phyloP scores from a whole-genome alignment of 345 rosid species.

The Eucalyptus pauciflora region DNA sequence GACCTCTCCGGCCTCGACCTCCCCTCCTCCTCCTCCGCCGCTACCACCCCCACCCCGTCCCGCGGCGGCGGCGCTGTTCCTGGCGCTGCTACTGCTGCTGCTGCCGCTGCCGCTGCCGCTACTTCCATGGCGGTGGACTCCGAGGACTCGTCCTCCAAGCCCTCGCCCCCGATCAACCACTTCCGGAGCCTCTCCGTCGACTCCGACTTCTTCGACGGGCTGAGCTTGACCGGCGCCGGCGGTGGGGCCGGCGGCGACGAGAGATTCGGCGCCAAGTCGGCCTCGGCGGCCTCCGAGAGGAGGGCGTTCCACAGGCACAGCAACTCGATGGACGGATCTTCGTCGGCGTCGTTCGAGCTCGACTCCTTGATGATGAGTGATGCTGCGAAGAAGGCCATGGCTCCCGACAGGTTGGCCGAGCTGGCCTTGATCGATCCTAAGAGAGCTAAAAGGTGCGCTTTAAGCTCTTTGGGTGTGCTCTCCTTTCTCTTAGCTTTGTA shows the following conservation, averaged over 20 bases:
- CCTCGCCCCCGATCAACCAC: slow-evolving; percentile 38
- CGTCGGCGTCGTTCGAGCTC: slow-evolving; percentile 35
- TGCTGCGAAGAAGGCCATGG: slow-evolving; percentile 71
- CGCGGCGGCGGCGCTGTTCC: neutral
- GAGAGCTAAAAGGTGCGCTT: slow-evolving; percentile 76
- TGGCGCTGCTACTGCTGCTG: neutral
- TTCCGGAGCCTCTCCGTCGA: slow-evolving; percentile 86
- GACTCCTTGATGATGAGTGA: slow-evolving; percentile 38
- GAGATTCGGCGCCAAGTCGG: slow-evolving; percentile 5
- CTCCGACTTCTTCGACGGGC: slow-evolving; percentile 75
- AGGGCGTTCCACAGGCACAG: slow-evolving; percentile 53
- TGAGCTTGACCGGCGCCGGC: slow-evolving; percentile 6
- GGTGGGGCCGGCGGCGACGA: slow-evolving; percentile 23
- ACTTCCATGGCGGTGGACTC: slow-evolving; percentile 39
- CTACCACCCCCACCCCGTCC: slow-evolving; percentile 12
- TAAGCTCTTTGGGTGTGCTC: slow-evolving; percentile 15
- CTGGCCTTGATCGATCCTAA: slow-evolving; percentile 90
- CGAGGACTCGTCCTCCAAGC: slow-evolving; percentile 50
- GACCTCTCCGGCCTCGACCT: slow-evolving; percentile 76
- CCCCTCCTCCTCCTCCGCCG: slow-evolving; percentile 21
- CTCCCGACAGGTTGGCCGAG: slow-evolving; percentile 74
- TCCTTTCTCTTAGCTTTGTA: neutral
- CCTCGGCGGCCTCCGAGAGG: slow-evolving; percentile 25
- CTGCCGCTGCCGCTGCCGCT: neutral
- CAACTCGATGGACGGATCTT: slow-evolving; percentile 76